phyloP scores from a whole-genome alignment of 768 basidiomycete species.

The Russula sp. region DNA sequence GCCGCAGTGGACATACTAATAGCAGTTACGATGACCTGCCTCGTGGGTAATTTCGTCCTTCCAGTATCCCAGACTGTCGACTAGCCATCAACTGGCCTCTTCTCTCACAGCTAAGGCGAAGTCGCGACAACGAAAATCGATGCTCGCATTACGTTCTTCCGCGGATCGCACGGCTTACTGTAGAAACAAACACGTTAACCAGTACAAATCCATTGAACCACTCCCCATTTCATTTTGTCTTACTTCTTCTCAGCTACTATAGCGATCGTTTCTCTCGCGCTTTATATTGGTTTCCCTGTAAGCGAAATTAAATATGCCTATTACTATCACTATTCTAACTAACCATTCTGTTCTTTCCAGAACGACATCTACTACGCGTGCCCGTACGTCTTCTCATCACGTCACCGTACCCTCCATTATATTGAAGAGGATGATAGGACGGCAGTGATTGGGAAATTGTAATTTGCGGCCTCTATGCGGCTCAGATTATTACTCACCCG shows the following conservation, averaged over 20 bases:
- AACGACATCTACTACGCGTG: slow-evolving; percentile 16
- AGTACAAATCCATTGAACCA: slow-evolving; percentile 4
- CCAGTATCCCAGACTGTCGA: background rate
- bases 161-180: slow-evolving; percentile 31
- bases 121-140: slow-evolving; percentile 6
- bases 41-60: background rate
- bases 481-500: background rate
- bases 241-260: slow-evolving; percentile 12
- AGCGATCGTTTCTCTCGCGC: slow-evolving; percentile 12
- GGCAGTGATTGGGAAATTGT: slow-evolving; percentile 30
- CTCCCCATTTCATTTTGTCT: background rate
- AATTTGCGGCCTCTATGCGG: background rate
- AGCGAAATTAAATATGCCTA: background rate
- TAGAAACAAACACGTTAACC: slow-evolving; percentile 33
- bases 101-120: slow-evolving; percentile 3
- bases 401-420: background rate
- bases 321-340: background rate
- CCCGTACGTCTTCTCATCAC: slow-evolving; percentile 5
- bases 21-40: slow-evolving; percentile 13
- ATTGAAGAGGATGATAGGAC: slow-evolving; percentile 20
- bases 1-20: slow-evolving; percentile 20
- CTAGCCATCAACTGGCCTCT: background rate
- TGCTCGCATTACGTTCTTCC: slow-evolving; percentile 24
- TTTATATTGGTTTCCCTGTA: slow-evolving; percentile 16
- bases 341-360: background rate